Evolutionary conservation across 73 alveolate species (phyloP).

Genomic region (Uronychia setigera): DNA sequence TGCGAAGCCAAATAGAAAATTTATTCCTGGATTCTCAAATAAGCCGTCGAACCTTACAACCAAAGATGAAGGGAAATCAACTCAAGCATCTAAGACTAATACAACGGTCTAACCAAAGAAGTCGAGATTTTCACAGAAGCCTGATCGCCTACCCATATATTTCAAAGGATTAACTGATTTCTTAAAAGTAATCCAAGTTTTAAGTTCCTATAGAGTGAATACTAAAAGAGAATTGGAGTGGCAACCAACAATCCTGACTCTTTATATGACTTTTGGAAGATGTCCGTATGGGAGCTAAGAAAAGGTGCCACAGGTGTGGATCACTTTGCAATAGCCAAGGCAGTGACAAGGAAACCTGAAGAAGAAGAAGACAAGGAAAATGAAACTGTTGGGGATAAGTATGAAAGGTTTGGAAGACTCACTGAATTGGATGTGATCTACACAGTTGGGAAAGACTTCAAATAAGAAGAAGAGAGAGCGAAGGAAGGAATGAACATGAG

Average conservation of each 20-base stretch:
- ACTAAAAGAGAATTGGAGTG: background rate
- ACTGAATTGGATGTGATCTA: slow-evolving; percentile 47
- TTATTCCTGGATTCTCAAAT: no score
- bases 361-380: background rate
- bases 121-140: no score
- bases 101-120: no score
- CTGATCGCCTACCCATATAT: background rate
- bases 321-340: background rate
- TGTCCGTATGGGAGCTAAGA: background rate
- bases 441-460: slow-evolving; percentile 47
- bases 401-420: slow-evolving; percentile 13
- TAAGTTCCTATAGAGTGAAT: background rate
- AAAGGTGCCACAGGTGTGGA: background rate
- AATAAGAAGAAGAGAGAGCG: slow-evolving; percentile 12
- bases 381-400: background rate
- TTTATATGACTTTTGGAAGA: slow-evolving; percentile 21
- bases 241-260: background rate
- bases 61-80: no score
- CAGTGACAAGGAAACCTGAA: background rate
- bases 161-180: background rate
- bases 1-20: no score
- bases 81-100: no score
- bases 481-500: background rate
- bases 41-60: no score
- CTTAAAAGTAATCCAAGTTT: background rate